Evolutionary conservation across 2,329 filamentous ascomycete species (phyloP), one percentile per base, ranked within the genome.

Genomic region (Pseudogymnoascus sp.): DNA sequence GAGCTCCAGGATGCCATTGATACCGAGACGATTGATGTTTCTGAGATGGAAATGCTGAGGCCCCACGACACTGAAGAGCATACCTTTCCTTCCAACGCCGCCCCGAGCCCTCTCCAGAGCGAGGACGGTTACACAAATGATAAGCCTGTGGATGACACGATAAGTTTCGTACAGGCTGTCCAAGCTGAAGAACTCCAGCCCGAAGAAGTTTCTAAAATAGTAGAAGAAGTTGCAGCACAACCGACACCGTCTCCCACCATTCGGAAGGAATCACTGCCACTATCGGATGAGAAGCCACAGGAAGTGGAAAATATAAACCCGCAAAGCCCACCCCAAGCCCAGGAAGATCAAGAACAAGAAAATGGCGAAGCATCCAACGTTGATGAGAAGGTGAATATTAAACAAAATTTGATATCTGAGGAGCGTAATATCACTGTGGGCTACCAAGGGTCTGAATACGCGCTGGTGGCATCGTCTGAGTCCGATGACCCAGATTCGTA

Each of bases 371-470:
- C n/a, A 33, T 19, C 28, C 11, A 9, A 7, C 6, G 28, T 33
- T 21, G 17, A 57, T 19, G 50, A 57, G 26, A 19, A 19, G 28
- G 28, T 7, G 28, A 21, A 21, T 19, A 2, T 57, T 33, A 11
- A 57, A 21, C 47, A 53, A n/a, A 11, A 53, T 31, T 42, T 61
- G 15, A 61, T 40, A 40, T 61, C 59, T n/a, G 59, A 15, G 63
- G 19, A 61, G 65, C 78, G 13, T 74, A 82, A 71, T 57, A 78
- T 85, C 17, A 78, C 78, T 42, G 77, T 87, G 17, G 70, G 79
- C n/a, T 87, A 85, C 69, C 78, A 80, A 65, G 80, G 79, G 13
- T 77, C 76, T 60, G 80, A 83, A 63, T 83, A 86, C 66, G 82
- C 80, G 13, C 72, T 87, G 7, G 87, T 87, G 68, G 82, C 83